Conservation (phyloP, 2,329 filamentous ascomycete genomes). For the Apiospora sp. region DNA sequence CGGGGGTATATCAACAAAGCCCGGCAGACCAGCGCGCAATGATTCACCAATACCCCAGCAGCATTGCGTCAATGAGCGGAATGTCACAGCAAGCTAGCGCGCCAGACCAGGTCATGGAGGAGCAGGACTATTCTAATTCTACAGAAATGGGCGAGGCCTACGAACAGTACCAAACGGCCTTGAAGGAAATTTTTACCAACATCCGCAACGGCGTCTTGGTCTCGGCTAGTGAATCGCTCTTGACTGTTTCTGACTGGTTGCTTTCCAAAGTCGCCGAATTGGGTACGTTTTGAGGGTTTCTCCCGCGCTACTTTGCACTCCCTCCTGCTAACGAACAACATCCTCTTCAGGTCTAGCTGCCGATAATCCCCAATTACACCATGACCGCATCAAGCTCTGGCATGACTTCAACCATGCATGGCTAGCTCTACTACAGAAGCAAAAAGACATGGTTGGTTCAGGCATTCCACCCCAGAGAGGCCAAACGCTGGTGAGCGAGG, state of each 20-base stretch:
- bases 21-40: conserved; percentile 61
- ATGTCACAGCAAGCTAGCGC: conserved; percentile 52
- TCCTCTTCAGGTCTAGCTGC: conserved; percentile 74
- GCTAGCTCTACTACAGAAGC: conserved; percentile 83
- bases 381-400: conserved; percentile 85
- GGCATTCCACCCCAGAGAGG: conserved; percentile 64
- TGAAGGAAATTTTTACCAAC: conserved; percentile 74
- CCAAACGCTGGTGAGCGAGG: conserved; percentile 71
- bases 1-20: conserved; percentile 72
- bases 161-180: conserved; percentile 67
- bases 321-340: conserved; percentile 13
- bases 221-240: conserved; percentile 59
- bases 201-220: conserved; percentile 64
- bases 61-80: conserved; percentile 55
- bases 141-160: conserved; percentile 73
- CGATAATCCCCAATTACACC: conserved; percentile 79
- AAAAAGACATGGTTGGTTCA: conserved; percentile 76
- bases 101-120: conserved; percentile 59
- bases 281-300: conserved; percentile 51
- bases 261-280: conserved; percentile 62
- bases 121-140: conserved; percentile 65
- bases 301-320: background rate
- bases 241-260: conserved; percentile 63
- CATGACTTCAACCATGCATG: conserved; percentile 94
- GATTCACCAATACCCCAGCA: conserved; percentile 60